Base-by-base conservation (phyloP, 257 asterid species). In the Nicotiana benthamiana region DNA sequence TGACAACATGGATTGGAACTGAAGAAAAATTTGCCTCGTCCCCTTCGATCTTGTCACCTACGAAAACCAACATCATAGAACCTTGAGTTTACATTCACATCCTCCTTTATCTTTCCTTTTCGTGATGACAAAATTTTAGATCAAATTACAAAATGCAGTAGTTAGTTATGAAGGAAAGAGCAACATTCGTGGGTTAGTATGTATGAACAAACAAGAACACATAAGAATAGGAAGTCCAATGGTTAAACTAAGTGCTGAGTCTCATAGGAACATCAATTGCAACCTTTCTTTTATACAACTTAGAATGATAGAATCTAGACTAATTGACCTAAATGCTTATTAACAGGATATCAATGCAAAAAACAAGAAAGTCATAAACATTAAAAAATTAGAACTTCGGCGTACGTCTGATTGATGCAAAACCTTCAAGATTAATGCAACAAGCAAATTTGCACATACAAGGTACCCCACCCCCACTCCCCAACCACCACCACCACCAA, bases 1-100 rank as follows among this genome's bases (percentile, higher is more conserved):
- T 95, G 83, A 93, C 97, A 67, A 95, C 85, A 85, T 88, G 90
- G 72, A 93, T 90, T 56, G 99, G 97, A 86, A 91, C 91, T n/a
- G 92, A 76, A 79, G 95, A 83, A 75, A 87, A 82, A 57, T 61
- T 54, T 48, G 86, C 86, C 84, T 88, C 91, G 63, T 81, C 83
- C 77, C 87, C 89, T 18, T 75, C 34, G 80, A 84, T 56, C 68
- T 82, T 83, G 53, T 86, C 94, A 60, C 93, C 97, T 95, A 86
- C 77, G 78, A 84, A 82, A 67, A 63, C 5, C 63, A 75, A 82
- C 81, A 52, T 15, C 48, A 84, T 74, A 81, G 24, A 27, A 79
- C 53, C 24, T 56, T 77, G 32, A 81, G 81, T 62, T 66, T 52
- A 77, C 17, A 40, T 59, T 59, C 30, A 62, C 56, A 76, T 12